A percentile compares a stretch with the other conserved stretches of the same genome.
Evolutionary conservation across 2,329 filamentous ascomycete species (phyloP).

Genomic region (Anisogramma anomala): DNA sequence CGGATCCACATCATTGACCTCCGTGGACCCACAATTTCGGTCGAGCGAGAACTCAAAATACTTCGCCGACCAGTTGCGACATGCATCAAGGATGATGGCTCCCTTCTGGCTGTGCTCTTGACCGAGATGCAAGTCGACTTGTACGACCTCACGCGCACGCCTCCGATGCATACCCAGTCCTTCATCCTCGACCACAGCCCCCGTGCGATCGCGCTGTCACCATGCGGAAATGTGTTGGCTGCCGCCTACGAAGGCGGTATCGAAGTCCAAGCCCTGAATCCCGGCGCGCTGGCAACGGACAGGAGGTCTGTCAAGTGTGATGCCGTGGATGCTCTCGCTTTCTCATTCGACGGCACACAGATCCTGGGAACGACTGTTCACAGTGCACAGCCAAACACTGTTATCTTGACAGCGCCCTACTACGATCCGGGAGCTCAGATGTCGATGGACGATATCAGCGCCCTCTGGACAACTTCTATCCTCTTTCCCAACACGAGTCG

Average conservation of each 20-base stretch:
- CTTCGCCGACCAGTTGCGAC: constrained; percentile 62
- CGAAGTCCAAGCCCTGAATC: constrained; percentile 66
- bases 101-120: constrained; percentile 65
- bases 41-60: constrained; percentile 71
- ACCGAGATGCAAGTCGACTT: constrained; percentile 75
- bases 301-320: constrained; percentile 69
- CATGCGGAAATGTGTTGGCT: constrained; percentile 69
- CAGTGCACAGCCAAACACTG: constrained; percentile 54
- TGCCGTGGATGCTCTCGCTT: constrained; percentile 60
- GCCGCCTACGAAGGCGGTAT: constrained; percentile 82
- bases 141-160: constrained; percentile 57
- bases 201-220: constrained; percentile 67
- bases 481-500: constrained; percentile 71
- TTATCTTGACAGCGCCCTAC: constrained; percentile 69
- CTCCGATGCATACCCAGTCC: constrained; percentile 60
- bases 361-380: constrained; percentile 63
- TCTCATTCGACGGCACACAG: constrained; percentile 68
- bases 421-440: constrained; percentile 60
- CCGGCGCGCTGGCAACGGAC: constrained; percentile 52
- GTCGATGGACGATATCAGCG: constrained; percentile 55
- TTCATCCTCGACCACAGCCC: constrained; percentile 70
- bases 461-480: constrained; percentile 77
- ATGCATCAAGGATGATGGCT: constrained; percentile 69
- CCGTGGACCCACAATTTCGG: constrained; percentile 43
- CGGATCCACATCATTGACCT: constrained; percentile 70